Conservation (phyloP, 2,329 filamentous ascomycete species). For the Arachnopeziza araneosa region DNA sequence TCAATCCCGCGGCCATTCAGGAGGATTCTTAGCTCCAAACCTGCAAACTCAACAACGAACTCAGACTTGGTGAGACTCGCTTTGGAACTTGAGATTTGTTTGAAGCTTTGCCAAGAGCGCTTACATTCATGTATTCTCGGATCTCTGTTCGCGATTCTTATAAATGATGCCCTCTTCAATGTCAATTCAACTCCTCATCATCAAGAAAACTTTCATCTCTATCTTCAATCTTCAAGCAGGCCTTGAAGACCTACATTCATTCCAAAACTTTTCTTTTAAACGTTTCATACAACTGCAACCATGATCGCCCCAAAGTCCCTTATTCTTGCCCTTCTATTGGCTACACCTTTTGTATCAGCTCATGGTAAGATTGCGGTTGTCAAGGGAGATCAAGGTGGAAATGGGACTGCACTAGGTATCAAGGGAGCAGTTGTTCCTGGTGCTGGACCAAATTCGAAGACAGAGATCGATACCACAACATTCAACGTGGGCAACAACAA, state of each 20-base stretch:
- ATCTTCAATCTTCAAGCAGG: not conserved
- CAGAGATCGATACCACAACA: constrained; percentile 10
- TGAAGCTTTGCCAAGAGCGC: not conserved
- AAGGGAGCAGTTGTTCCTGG: constrained; percentile 36
- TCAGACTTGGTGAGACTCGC: not conserved
- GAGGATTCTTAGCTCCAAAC: not conserved
- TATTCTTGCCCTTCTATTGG: constrained; percentile 2
- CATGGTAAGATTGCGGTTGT: constrained; percentile 12
- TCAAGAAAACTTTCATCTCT: not conserved
- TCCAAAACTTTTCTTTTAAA: not conserved
- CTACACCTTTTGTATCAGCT: constrained; percentile 9
- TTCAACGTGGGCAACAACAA: constrained; percentile 1
- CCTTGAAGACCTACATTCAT: not conserved
- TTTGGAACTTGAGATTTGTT: not conserved
- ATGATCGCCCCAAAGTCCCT: not conserved
- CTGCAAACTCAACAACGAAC: not conserved
- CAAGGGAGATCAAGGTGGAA: constrained; percentile 34
- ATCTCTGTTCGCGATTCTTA: not conserved
- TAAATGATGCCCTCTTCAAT: not conserved
- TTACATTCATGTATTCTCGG: not conserved
- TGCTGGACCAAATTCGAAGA: constrained; percentile 15
- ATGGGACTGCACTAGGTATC: constrained; percentile 37
- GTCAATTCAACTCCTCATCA: not conserved
- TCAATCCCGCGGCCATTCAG: not conserved
- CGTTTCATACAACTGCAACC: not conserved